Evolutionary conservation across 768 basidiomycete species (phyloP).

Genomic region (Podaxis carcinomalis): DNA sequence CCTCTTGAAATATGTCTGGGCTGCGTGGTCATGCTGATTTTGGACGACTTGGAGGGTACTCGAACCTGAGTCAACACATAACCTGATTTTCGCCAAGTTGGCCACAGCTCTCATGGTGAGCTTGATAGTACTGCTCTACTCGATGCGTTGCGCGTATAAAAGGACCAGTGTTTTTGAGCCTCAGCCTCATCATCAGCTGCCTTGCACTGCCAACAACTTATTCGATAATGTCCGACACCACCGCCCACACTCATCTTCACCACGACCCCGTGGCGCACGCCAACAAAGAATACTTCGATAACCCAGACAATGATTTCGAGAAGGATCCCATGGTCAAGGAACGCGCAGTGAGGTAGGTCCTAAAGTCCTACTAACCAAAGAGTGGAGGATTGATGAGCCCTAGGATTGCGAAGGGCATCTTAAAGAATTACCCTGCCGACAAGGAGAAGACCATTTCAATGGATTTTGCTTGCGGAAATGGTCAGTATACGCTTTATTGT

Average conservation of each 20-base stretch:
- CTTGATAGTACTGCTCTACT: not conserved
- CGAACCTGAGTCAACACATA: not conserved
- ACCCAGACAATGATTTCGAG: not conserved
- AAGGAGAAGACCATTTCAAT: not conserved
- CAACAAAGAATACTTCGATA: not conserved
- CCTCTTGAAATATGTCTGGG: not conserved
- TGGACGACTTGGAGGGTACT: constrained; percentile 2
- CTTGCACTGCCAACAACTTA: not conserved
- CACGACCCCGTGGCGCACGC: not conserved
- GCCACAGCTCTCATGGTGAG: not conserved
- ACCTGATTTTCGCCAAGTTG: not conserved
- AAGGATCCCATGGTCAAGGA: not conserved
- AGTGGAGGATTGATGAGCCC: not conserved
- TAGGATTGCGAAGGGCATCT: not conserved
- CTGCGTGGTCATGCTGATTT: not conserved
- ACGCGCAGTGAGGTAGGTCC: not conserved
- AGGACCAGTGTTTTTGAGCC: not conserved
- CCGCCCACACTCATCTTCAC: not conserved
- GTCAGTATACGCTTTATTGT: not conserved
- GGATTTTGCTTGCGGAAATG: not conserved
- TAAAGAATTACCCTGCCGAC: constrained; percentile 17
- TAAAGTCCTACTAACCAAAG: not conserved
- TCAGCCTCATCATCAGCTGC: not conserved
- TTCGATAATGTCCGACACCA: not conserved
- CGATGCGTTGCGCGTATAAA: not conserved